These are phyloP conservation scores for Jatropha multifida DNA, from an alignment of 441 rosid genomes.

Conservation along the genomic window DNA sequence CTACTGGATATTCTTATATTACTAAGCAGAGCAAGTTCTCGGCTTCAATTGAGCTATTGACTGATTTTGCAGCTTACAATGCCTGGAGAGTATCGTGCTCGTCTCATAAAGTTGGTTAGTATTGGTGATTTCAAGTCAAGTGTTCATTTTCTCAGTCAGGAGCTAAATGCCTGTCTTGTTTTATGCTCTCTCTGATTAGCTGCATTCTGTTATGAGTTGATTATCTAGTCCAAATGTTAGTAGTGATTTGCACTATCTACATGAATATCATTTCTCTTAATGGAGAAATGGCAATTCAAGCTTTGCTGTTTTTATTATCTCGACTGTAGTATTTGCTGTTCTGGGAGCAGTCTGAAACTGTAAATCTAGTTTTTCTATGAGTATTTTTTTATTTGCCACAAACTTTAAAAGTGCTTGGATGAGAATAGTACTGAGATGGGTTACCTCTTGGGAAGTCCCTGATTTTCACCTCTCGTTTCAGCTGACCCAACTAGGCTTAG, in stretches of 20 bases:
- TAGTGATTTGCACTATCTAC: not conserved
- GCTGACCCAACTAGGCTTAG: too few species aligned
- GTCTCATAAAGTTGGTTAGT: slow-evolving; percentile 92
- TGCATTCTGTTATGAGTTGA: not conserved
- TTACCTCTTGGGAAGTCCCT: too few species aligned
- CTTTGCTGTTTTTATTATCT: not conserved
- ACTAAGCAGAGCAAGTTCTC: too few species aligned
- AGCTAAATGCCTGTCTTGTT: not conserved
- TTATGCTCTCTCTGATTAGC: not conserved
- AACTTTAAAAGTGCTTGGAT: too few species aligned
- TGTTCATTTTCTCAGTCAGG: not conserved
- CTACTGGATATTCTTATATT: not conserved
- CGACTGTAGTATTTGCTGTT: not conserved
- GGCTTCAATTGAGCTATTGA: not conserved
- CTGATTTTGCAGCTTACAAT: slow-evolving; percentile 72
- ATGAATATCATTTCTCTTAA: not conserved
- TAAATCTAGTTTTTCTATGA: not conserved
- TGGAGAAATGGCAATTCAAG: not conserved
- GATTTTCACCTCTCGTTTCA: too few species aligned
- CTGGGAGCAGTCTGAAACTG: not conserved
- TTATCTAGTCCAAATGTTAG: not conserved
- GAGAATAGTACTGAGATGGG: too few species aligned
- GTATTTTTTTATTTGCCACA: too few species aligned
- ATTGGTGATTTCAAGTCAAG: not conserved
- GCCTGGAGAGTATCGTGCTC: slow-evolving; percentile 84